A percentile compares a stretch with the other conserved stretches of the same genome.
phyloP scores from a whole-genome alignment of 2,329 filamentous ascomycete genomes.

The Botrytis aclada region DNA sequence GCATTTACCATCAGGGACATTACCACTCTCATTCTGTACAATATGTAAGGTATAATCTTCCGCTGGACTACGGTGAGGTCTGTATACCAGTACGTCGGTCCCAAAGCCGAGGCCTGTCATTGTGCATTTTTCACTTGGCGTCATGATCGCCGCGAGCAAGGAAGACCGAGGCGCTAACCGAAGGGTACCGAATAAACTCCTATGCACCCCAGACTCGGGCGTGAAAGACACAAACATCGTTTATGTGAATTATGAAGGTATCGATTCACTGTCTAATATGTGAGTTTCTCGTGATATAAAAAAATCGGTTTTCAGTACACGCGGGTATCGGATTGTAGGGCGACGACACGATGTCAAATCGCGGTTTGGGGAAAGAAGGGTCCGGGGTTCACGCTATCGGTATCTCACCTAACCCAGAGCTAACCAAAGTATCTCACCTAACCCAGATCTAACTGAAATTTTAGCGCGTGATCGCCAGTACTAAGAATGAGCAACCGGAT shows the following conservation, averaged over 20 bases:
- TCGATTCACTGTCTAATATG: too few species aligned
- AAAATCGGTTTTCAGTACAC: neutral
- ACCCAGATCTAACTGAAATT: neutral
- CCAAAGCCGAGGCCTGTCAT: too few species aligned
- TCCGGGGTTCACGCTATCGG: neutral
- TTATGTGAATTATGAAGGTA: neutral
- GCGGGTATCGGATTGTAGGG: neutral
- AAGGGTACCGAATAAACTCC: neutral
- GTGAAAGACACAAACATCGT: neutral
- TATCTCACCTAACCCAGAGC: neutral
- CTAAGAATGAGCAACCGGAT: neutral
- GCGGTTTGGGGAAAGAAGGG: neutral
- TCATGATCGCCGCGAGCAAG: neutral
- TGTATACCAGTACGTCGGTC: too few species aligned
- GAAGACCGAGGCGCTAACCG: neutral
- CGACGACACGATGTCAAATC: neutral
- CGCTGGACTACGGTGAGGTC: too few species aligned
- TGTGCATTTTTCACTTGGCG: neutral
- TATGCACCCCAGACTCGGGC: neutral
- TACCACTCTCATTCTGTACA: too few species aligned
- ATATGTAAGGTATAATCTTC: too few species aligned
- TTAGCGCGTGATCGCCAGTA: neutral
- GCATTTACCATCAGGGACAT: too few species aligned
- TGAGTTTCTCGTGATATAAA: neutral
- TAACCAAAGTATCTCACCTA: too few species aligned